Base-by-base conservation (phyloP, 2,329 filamentous ascomycete species). In the Madurella fahalii region DNA sequence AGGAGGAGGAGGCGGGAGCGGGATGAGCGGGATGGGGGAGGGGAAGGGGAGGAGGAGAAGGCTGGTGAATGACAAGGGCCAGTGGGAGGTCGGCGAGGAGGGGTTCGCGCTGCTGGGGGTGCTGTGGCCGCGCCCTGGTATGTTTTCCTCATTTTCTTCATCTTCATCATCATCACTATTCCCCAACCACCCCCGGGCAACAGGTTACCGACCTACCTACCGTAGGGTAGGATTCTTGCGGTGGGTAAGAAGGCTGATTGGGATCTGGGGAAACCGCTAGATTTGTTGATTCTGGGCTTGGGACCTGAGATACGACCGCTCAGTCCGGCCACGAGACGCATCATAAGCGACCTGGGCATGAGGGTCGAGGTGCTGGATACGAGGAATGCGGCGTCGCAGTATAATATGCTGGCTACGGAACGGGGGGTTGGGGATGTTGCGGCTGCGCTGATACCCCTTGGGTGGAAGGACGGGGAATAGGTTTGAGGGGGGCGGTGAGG, bases 331-430 rank as follows among this genome's bases (percentile, higher is more conserved):
- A 89, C 90, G 42, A 84, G 87, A 63, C 78, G 78, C 55, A 78
- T 84, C 63, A 83, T 99, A 53, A 87, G 86, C 58, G 80, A 82
- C 31, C 71, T 97, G 41, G 94, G 94, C 0, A 88, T 97, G 63
- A 79, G 90, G 54, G 78, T 97, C 5, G 94, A 99, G 66, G 80
- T 96, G 3, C 81, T 93, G 66, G 94, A 97, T 72, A 97, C 94
- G 32, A 79, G 90, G 59, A 97, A 97, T 72, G 94, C 94, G 9
- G 90, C 93, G 1, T 87, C 92, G 34, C 91, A 96, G 69, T 99
- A 94, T 71, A 99, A 99, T 68, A 69, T 99, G 65, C 74, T 99
- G 52, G 93, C 91, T n/a, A 97, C 91, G 16, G 94, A 99, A 74
- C 78, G 94, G 49, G 93, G 94, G 1, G 84, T 94, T 5, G 79